Conservation (phyloP, 495 filamentous ascomycete genomes). For the Aspergillus sclerotioniger region DNA sequence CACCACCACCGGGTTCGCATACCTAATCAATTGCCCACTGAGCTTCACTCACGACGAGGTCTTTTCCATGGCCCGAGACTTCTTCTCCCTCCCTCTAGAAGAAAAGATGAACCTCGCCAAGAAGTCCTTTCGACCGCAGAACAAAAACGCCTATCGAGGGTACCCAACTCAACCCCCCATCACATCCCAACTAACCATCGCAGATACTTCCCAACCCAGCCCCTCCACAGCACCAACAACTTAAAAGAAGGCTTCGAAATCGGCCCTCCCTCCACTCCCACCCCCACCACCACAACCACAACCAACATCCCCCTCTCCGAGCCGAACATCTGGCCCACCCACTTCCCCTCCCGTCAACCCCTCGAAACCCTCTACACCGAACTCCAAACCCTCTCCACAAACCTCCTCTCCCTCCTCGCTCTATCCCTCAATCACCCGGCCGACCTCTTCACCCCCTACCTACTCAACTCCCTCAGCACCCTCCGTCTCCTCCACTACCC, state of each 20-base stretch:
- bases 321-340: conserved; percentile 41
- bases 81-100: conserved; percentile 33
- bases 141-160: conserved; percentile 46
- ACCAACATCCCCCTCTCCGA: conserved; percentile 40
- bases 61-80: conserved; percentile 38
- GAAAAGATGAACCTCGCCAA: conserved; percentile 45
- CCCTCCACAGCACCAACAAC: conserved; percentile 31
- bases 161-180: conserved; percentile 4
- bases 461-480: conserved; percentile 40
- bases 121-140: conserved; percentile 33
- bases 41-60: conserved; percentile 40
- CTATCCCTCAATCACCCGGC: conserved; percentile 35
- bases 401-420: conserved; percentile 42
- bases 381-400: conserved; percentile 38
- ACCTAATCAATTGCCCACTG: conserved; percentile 40
- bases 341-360: conserved; percentile 15
- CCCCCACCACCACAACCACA: neutral
- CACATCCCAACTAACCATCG: neutral
- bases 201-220: conserved; percentile 44
- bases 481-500: conserved; percentile 43
- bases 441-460: conserved; percentile 39
- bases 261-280: conserved; percentile 21
- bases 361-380: conserved; percentile 41
- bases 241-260: conserved; percentile 51
- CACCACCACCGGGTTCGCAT: conserved; percentile 46